Conservation (phyloP, 768 basidiomycete species). For the Melanogaster broomeanus region DNA sequence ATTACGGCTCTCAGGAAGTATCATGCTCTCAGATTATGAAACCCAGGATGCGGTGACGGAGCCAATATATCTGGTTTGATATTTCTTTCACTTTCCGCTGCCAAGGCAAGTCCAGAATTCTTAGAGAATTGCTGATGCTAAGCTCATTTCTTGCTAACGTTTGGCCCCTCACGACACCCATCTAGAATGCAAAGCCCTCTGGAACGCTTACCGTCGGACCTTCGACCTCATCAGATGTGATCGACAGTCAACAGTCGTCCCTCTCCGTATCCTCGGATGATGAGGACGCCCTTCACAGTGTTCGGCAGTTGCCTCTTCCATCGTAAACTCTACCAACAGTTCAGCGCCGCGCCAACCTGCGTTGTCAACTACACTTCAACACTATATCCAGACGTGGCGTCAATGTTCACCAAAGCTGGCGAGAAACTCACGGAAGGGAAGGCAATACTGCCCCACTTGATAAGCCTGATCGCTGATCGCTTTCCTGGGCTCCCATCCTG, state of each 20-base stretch:
- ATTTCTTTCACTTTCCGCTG: conserved; percentile 69
- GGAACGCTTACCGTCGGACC: conserved; percentile 72
- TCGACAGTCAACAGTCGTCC: conserved; percentile 72
- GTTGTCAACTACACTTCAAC: conserved; percentile 40
- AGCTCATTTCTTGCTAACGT: conserved; percentile 44
- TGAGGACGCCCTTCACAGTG: conserved; percentile 45
- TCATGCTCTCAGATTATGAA: conserved; percentile 68
- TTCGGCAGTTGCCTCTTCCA: conserved; percentile 22
- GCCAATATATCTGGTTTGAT: conserved; percentile 63
- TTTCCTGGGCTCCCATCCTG: conserved; percentile 34
- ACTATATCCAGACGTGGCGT: conserved; percentile 44
- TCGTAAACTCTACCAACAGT: conserved; percentile 19
- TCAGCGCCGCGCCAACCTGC: conserved; percentile 9
- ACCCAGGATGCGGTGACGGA: conserved; percentile 66
- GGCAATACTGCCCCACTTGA: conserved; percentile 26
- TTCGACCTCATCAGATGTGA: conserved; percentile 60
- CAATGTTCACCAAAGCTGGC: conserved; percentile 32
- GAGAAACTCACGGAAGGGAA: conserved; percentile 45
- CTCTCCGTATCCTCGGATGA: conserved; percentile 68
- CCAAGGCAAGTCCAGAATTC: conserved; percentile 54
- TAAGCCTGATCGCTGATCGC: conserved; percentile 32
- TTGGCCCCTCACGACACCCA: conserved; percentile 65
- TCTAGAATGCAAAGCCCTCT: conserved; percentile 72
- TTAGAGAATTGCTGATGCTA: too few relatives aligned
- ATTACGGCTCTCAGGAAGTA: conserved; percentile 65